These are phyloP conservation scores for Lignosus rhinocerotis DNA, from an alignment of 1,284 basidiomycete species.

Conservation along the genomic window DNA sequence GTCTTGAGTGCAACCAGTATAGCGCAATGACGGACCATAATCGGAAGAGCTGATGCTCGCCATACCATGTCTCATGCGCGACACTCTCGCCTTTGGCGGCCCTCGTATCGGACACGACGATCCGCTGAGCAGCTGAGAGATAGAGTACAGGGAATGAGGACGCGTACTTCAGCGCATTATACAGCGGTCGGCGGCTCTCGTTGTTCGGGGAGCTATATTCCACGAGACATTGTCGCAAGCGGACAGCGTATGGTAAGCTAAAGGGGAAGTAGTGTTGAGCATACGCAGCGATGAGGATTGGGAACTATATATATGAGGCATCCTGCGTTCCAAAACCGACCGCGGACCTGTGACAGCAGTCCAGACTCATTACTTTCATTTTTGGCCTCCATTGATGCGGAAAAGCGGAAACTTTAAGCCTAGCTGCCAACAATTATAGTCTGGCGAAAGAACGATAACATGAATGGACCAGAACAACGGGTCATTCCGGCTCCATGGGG, in stretches of 20 bases:
- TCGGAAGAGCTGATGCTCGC: conserved; percentile 77
- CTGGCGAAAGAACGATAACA: background rate
- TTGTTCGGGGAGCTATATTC: conserved; percentile 78
- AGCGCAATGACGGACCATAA: conserved; percentile 64
- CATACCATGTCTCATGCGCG: conserved; percentile 62
- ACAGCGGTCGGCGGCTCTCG: conserved; percentile 73
- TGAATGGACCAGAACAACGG: background rate
- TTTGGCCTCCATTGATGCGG: no score
- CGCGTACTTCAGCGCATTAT: conserved; percentile 96
- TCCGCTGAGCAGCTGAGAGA: conserved; percentile 83
- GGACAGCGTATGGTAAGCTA: conserved; percentile 89
- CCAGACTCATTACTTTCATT: background rate
- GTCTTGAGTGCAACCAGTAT: background rate
- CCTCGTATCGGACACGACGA: conserved; percentile 59
- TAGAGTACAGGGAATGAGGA: conserved; percentile 98
- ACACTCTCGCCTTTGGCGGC: conserved; percentile 47
- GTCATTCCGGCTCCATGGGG: background rate
- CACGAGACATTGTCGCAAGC: conserved; percentile 90
- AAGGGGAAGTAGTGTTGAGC: background rate
- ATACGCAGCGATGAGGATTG: background rate
- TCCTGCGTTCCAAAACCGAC: background rate
- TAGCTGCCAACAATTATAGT: no score
- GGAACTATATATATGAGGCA: conserved; percentile 6
- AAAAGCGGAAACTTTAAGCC: no score
- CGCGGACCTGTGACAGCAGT: background rate